phyloP scores from a whole-genome alignment of 129 eudicot species.

The Flaveria bidentis region DNA sequence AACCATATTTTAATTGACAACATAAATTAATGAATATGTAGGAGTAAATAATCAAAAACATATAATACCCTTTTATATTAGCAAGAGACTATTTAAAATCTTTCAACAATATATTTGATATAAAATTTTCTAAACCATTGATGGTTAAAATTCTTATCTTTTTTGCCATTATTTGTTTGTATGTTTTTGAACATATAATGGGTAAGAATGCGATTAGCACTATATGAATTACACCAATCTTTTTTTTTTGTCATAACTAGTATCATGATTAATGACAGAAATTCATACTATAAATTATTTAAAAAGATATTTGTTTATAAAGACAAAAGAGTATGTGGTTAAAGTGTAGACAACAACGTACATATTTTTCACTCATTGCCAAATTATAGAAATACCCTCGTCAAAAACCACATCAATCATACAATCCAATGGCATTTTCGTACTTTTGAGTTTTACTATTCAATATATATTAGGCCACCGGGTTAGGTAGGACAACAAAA shows the following conservation, averaged over 20 bases:
- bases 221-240: not conserved
- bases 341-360: constrained; percentile 32
- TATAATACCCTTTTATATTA: not conserved
- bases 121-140: too few relatives aligned
- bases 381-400: constrained; percentile 28
- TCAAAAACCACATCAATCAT: not conserved
- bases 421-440: constrained; percentile 26
- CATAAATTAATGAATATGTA: not conserved
- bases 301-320: not conserved
- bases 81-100: too few relatives aligned
- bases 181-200: not conserved
- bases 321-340: constrained; percentile 20
- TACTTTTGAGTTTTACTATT: constrained; percentile 13
- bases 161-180: not conserved
- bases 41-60: not conserved
- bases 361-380: not conserved
- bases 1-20: not conserved
- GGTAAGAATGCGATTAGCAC: not conserved
- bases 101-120: not conserved
- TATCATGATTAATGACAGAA: not conserved
- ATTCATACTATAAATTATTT: not conserved
- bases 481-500: constrained; percentile 39
- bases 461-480: constrained; percentile 7
- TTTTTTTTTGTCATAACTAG: not conserved
- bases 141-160: not conserved